Base-by-base conservation (phyloP, 805 yeast species). In the Zygoascus tannicola region DNA sequence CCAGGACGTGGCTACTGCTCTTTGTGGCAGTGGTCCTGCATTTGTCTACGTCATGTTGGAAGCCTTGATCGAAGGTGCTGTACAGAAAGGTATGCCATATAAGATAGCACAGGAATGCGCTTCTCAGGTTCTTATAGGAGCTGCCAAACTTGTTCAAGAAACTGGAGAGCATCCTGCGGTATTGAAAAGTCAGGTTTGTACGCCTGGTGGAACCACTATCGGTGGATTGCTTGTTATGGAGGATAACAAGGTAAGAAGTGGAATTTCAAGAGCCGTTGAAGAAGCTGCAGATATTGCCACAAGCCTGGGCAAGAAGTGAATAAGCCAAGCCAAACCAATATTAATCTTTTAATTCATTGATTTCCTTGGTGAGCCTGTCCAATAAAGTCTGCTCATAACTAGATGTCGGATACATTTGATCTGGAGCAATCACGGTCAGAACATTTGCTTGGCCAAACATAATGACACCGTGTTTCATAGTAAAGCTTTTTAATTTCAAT, bases 201-300 rank as follows among this genome's bases (percentile, higher is more conserved):
- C 98, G 0, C 98, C 98, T 20, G 98, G 92, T 23, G 98, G 98
- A 28, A 88, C 97, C 41, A 92, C 98, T 3, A 92, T 92, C 60
- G 95, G 95, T 7, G 98, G 98, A 0, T 69, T 92, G 46, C 73
- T 90, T 63, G 85, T 80, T 51, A 78, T 92, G 81, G 98, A 92
- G 68, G 95, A 86, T 53, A 78, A 77, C 40, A 94, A 90, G 41
- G 83, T 92, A 38, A 81, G 95, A 66, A 75, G 85, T 38, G 90
- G 86, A 20, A 82, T 92, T 55, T 77, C 94, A 39, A 74, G 86
- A 56, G 95, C 94, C 33, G 82, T 92, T 21, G 86, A 85, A 62
- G 94, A 86, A 60, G 90, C 97, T 30, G 85, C 97, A n/a, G 73
- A 73, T 47, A 82, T 87, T 44, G 87, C 95, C 34, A 51, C 50